These are phyloP conservation scores for Dioscorea zingiberensis DNA, from an alignment of 106 monocot species.

Conservation along the genomic window DNA sequence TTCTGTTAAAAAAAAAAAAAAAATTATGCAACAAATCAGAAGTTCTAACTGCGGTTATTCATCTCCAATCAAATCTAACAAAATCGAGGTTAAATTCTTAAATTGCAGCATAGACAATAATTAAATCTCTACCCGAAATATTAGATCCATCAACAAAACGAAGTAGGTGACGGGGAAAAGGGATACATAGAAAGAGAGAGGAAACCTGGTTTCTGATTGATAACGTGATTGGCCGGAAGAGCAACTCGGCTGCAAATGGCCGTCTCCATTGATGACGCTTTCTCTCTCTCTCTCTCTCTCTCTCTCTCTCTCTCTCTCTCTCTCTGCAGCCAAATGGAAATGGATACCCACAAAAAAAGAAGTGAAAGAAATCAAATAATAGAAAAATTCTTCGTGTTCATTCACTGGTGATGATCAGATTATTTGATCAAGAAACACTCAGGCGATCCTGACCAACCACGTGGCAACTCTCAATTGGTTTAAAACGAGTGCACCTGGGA, in stretches of 20 bases:
- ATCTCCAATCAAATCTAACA: neutral
- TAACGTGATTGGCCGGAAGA: constrained; percentile 36
- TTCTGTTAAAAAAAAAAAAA: neutral
- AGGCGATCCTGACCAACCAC: too few relatives aligned
- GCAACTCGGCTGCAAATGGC: constrained; percentile 44
- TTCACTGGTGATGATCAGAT: too few relatives aligned
- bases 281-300: constrained; percentile 10
- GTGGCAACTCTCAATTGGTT: too few relatives aligned
- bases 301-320: neutral
- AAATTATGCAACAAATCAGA: neutral
- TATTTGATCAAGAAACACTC: too few relatives aligned
- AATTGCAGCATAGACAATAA: neutral
- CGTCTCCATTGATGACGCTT: constrained; percentile 35
- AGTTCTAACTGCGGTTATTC: neutral
- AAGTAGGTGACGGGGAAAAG: neutral
- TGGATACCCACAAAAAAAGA: too few relatives aligned
- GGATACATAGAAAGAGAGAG: neutral
- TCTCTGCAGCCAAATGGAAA: too few relatives aligned
- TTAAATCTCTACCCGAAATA: too few relatives aligned
- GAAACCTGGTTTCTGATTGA: constrained; percentile 47
- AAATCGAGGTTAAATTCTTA: neutral
- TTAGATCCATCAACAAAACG: neutral
- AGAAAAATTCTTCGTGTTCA: too few relatives aligned
- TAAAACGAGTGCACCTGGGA: too few relatives aligned
- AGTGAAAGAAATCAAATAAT: too few relatives aligned